Conservation (phyloP, 2,329 filamentous ascomycete genomes). For the Fusarium tricinctum region DNA sequence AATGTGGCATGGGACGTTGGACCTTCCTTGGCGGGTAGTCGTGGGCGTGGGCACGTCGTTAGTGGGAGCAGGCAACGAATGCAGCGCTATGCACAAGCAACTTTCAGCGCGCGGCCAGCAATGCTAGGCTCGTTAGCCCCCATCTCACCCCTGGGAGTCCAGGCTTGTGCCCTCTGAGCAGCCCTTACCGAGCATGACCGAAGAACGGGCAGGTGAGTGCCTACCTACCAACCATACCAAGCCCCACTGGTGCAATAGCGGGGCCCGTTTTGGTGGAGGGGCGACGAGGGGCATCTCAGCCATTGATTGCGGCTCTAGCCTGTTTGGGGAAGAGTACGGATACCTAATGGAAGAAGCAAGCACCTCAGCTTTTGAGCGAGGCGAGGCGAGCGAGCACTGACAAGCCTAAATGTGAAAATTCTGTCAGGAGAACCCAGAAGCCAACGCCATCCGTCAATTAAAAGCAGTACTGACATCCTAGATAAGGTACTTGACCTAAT, state of each 20-base stretch:
- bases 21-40: conserved; percentile 35
- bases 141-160: conserved; percentile 33
- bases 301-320: conserved; percentile 33
- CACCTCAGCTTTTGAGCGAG: conserved; percentile 40
- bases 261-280: conserved; percentile 47
- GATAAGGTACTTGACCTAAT: neutral
- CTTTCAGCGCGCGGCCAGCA: conserved; percentile 35
- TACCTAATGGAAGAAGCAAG: conserved; percentile 36
- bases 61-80: conserved; percentile 32
- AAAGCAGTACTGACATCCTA: conserved; percentile 45
- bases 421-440: conserved; percentile 52
- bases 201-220: conserved; percentile 38
- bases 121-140: conserved; percentile 29
- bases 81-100: conserved; percentile 43
- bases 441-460: conserved; percentile 40
- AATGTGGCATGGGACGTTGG: conserved; percentile 25
- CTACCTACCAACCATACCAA: conserved; percentile 12
- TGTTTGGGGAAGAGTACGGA: conserved; percentile 39
- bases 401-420: conserved; percentile 49
- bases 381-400: conserved; percentile 46
- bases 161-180: conserved; percentile 26
- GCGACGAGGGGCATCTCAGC: conserved; percentile 39
- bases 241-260: conserved; percentile 46
- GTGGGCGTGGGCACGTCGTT: conserved; percentile 8
- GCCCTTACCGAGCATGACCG: conserved; percentile 17